Base-by-base conservation (phyloP, 2,329 filamentous ascomycete species). In the Cladosporium sp. region DNA sequence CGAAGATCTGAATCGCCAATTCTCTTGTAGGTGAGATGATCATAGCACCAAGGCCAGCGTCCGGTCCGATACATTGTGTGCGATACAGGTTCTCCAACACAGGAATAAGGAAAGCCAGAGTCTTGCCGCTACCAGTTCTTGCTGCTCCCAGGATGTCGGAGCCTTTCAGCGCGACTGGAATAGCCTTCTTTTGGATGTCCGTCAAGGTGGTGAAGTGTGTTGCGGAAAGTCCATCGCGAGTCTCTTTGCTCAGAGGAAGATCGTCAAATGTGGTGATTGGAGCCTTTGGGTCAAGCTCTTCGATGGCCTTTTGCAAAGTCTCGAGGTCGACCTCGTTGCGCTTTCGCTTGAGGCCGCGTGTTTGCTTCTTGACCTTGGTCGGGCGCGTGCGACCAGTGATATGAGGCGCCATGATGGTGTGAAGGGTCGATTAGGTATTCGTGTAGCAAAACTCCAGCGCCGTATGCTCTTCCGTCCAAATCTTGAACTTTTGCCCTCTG, bases 101-200 rank as follows among this genome's bases (percentile, higher is more conserved):
- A 1, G 95, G 95, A 2, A 98, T 82, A 8, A 99, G 81, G 77
- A 99, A 99, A 0, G 95, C 92, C 28, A 99, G 84, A 0, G 94
- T 98, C 82, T 98, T 98, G 74, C 94, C 94, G 75, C 91, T 96
- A 61, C 94, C 94, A 0, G 94, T 98, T 80, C 96, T 97, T 49
- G 95, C 95, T 5, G 95, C 95, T 50, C 93, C 95, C 49, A 99
- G 88, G 49, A 99, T 91, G 77, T 99, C 95, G 66, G 83, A 83
- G 65, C 92, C 91, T 78, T 96, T 91, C 69, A 99, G 85, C 10
- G 92, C 93, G 67, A 93, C 84, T 6, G 92, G 93, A 67, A 99
- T 90, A n/a, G 93, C 93, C 74, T 89, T 89, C 58, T 90, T 86
- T 81, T 99, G 95, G 72, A 99, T 91, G 70, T 97, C 93, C 68